phyloP scores from a whole-genome alignment of 805 yeast species.

The Candida glaebosa region DNA sequence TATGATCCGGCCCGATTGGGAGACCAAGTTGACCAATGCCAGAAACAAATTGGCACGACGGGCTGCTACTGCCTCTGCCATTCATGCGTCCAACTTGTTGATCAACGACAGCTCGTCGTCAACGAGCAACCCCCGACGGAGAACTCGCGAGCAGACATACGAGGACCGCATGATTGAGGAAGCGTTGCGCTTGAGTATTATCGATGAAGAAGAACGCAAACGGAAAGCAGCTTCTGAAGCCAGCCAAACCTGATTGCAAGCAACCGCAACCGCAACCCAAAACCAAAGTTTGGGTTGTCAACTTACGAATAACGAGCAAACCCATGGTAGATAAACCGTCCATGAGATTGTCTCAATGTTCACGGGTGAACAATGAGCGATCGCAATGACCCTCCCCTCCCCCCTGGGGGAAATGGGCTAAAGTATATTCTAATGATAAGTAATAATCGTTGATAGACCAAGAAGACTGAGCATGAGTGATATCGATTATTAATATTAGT shows the following conservation, averaged over 20 bases:
- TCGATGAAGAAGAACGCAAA: constrained; percentile 63
- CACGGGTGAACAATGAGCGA: no score
- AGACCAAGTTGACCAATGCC: constrained; percentile 64
- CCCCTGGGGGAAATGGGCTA: no score
- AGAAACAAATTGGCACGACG: constrained; percentile 75
- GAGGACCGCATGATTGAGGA: constrained; percentile 81
- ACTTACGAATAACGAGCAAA: not conserved
- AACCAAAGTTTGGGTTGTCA: not conserved
- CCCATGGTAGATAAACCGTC: no score
- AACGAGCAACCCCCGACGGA: constrained; percentile 4
- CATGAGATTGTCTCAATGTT: no score
- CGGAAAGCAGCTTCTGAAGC: constrained; percentile 20
- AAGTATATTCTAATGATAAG: not conserved
- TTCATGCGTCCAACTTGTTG: constrained; percentile 81
- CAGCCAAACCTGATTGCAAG: no score
- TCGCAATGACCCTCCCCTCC: no score
- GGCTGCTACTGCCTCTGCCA: constrained; percentile 91
- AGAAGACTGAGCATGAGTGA: no score
- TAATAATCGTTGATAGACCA: not conserved
- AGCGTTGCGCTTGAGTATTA: constrained; percentile 70
- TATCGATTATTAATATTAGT: no score
- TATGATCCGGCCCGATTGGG: constrained; percentile 91
- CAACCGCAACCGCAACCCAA: no score
- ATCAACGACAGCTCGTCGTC: constrained; percentile 23
- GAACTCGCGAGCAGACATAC: constrained; percentile 17